phyloP scores from a whole-genome alignment of 345 rosid species.

The Salix exigua region DNA sequence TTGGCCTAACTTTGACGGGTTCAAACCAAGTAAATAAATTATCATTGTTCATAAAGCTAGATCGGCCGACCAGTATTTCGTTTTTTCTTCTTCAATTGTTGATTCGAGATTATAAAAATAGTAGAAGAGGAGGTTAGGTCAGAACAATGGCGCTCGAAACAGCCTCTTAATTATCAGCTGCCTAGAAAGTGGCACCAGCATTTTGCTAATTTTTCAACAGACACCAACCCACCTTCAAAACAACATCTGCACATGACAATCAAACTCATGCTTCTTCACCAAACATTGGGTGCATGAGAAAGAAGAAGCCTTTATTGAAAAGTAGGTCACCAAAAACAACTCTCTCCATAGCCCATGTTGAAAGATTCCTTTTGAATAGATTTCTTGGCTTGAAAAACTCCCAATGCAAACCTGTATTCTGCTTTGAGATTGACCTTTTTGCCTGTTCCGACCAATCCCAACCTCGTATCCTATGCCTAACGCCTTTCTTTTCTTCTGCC shows the following conservation, averaged over 20 bases:
- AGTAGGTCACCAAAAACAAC: neutral
- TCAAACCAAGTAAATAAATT: neutral
- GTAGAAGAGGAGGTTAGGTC: no score
- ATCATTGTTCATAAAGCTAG: no score
- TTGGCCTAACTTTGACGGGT: neutral
- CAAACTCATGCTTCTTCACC: neutral
- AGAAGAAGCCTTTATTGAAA: neutral
- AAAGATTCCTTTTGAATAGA: neutral
- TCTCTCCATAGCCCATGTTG: neutral
- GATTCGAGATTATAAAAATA: no score
- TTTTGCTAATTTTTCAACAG: neutral
- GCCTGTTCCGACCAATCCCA: neutral
- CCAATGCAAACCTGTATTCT: neutral
- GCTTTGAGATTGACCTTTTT: neutral
- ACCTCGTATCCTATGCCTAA: neutral
- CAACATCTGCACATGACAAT: neutral
- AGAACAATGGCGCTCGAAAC: no score
- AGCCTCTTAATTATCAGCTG: neutral
- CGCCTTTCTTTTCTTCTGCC: neutral
- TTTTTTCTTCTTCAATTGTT: no score
- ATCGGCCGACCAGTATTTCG: no score
- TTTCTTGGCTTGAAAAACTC: neutral
- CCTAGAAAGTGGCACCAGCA: neutral
- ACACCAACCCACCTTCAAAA: conserved; percentile 4
- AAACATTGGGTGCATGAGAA: neutral